Evolutionary conservation across 1,139 yeast genomes (phyloP).

Genomic region (Zygosaccharomyces pseudobailii): DNA sequence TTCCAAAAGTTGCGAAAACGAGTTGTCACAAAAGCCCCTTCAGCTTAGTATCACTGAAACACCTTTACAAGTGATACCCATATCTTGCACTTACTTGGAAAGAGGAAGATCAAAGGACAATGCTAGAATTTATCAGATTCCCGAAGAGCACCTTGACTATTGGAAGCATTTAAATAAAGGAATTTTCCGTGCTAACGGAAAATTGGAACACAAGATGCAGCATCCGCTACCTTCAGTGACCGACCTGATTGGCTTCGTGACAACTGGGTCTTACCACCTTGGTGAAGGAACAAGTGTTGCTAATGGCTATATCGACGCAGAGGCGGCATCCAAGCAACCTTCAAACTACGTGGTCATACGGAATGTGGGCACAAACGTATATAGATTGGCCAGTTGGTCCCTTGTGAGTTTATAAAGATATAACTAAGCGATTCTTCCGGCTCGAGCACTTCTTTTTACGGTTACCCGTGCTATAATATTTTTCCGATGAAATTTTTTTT

Average conservation of each 20-base stretch:
- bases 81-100: conserved; percentile 24
- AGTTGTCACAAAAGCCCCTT: background rate
- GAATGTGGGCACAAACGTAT: conserved; percentile 46
- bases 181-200: conserved; percentile 28
- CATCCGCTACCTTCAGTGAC: conserved; percentile 33
- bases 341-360: conserved; percentile 40
- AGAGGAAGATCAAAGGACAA: conserved; percentile 61
- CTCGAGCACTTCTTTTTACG: background rate
- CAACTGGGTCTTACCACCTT: conserved; percentile 71
- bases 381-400: conserved; percentile 37
- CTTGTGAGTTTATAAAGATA: conserved; percentile 14
- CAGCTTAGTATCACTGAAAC: conserved; percentile 13
- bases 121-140: conserved; percentile 64
- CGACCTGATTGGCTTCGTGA: conserved; percentile 68
- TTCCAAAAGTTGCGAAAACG: background rate
- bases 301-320: conserved; percentile 52
- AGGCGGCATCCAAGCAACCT: conserved; percentile 5
- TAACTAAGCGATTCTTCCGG: background rate
- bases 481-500: background rate
- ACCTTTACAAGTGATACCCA: conserved; percentile 22
- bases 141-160: conserved; percentile 36
- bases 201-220: conserved; percentile 22
- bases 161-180: conserved; percentile 22
- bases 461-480: conserved; percentile 5
- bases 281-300: conserved; percentile 62